Conservation (phyloP, 192 early-diverging fungal genomes). For the Chytriomyces sp. region DNA sequence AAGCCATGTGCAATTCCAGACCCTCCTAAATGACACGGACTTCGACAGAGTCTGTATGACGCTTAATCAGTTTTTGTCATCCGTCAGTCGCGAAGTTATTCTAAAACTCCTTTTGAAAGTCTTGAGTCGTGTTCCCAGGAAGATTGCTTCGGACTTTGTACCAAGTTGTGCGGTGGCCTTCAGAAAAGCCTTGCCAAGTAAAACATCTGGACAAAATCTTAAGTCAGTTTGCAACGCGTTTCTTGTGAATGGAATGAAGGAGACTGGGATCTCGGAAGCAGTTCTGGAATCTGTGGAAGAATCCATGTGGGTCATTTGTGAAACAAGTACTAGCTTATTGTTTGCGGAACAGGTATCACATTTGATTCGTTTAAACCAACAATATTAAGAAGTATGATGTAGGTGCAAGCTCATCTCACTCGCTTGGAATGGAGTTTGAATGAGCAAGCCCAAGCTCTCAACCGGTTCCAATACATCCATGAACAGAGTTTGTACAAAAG, state of each 20-base stretch:
- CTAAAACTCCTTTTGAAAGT: background rate
- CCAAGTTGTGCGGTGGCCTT: background rate
- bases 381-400: too few species aligned
- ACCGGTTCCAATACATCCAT: background rate
- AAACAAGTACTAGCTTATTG: background rate
- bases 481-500: background rate
- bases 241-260: background rate
- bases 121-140: background rate
- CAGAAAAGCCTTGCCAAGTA: background rate
- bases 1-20: background rate
- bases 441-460: background rate
- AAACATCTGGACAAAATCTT: background rate
- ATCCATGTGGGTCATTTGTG: background rate
- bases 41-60: background rate
- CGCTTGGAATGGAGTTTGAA: background rate
- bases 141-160: background rate
- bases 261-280: background rate
- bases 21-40: background rate
- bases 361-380: too few species aligned
- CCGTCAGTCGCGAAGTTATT: background rate
- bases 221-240: background rate
- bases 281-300: background rate
- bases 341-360: background rate
- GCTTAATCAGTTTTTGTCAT: background rate
- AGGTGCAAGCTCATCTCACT: background rate